These are phyloP conservation scores for Clavariopsis aquatica DNA, from an alignment of 495 filamentous ascomycete genomes.

Conservation along the genomic window DNA sequence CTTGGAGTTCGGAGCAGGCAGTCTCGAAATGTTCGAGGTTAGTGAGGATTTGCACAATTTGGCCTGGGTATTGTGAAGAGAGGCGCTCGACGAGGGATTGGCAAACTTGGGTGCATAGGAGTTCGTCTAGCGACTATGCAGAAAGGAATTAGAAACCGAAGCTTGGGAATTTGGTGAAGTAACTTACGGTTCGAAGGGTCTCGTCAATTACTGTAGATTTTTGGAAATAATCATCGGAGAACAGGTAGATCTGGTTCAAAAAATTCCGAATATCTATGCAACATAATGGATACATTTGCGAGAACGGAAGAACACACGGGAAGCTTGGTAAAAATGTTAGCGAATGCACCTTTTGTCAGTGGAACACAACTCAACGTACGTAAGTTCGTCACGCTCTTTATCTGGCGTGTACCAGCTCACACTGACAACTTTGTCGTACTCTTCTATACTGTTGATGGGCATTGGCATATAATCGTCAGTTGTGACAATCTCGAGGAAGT, in stretches of 20 bases:
- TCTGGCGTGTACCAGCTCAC: conserved; percentile 92
- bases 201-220: conserved; percentile 84
- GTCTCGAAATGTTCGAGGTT: conserved; percentile 96
- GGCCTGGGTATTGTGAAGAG: conserved; percentile 87
- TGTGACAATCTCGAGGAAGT: conserved; percentile 94
- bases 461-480: conserved; percentile 99
- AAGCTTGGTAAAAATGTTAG: conserved; percentile 58
- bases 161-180: neutral
- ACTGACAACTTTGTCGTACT: conserved; percentile 91
- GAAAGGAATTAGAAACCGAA: neutral
- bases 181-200: conserved; percentile 70
- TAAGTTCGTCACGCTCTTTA: conserved; percentile 70
- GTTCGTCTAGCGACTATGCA: conserved; percentile 75
- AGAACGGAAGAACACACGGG: conserved; percentile 91
- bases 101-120: conserved; percentile 88
- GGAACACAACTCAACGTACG: too few species aligned
- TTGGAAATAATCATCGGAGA: conserved; percentile 90
- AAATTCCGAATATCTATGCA: conserved; percentile 98
- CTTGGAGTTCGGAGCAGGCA: conserved; percentile 84
- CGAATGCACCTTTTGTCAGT: too few species aligned
- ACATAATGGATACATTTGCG: conserved; percentile 97
- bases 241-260: conserved; percentile 93
- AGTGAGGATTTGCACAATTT: conserved; percentile 97
- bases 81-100: conserved; percentile 84
- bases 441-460: conserved; percentile 83